Percentiles rank a stretch among this genome's conserved stretches.
phyloP scores from a whole-genome alignment of 106 monocot species.

The Ottelia alismoides region DNA sequence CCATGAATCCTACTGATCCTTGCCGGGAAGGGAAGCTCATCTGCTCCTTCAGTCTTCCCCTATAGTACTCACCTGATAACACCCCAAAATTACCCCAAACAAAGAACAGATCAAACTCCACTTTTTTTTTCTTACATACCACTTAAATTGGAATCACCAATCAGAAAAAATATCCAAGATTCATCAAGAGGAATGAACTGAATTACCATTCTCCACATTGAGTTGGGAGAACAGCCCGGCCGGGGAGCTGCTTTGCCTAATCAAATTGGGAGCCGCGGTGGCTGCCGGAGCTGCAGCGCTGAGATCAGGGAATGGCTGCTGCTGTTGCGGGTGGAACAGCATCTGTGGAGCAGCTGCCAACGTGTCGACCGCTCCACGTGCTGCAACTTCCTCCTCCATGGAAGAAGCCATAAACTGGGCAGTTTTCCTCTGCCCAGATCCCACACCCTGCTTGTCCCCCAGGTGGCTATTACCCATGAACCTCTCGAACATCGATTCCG shows the following conservation, averaged over 20 bases:
- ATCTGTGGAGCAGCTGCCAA: neutral
- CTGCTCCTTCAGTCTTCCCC: slow-evolving; percentile 43
- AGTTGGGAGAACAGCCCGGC: slow-evolving; percentile 19
- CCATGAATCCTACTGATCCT: slow-evolving; percentile 29
- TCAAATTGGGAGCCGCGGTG: slow-evolving; percentile 3
- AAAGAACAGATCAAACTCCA: too few species aligned
- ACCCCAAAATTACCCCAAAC: slow-evolving; percentile 3
- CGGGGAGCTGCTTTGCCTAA: slow-evolving; percentile 20
- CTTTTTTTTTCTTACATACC: too few species aligned
- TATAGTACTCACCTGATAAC: slow-evolving; percentile 4
- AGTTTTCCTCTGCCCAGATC: too few species aligned
- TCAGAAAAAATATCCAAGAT: too few species aligned
- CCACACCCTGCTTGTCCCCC: too few species aligned
- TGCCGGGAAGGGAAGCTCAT: slow-evolving; percentile 74
- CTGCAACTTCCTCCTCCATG: too few species aligned
- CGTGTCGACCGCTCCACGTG: too few species aligned
- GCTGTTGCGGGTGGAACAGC: neutral
- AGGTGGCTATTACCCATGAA: too few species aligned
- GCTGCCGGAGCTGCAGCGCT: neutral
- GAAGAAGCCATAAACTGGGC: too few species aligned
- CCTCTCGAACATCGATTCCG: too few species aligned
- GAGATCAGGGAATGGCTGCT: too few species aligned
- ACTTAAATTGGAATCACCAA: too few species aligned
- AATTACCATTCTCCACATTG: slow-evolving; percentile 15
- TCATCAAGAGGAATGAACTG: neutral